These are phyloP conservation scores for Lomentospora prolificans DNA, from an alignment of 2,329 filamentous ascomycete genomes.

Conservation along the genomic window DNA sequence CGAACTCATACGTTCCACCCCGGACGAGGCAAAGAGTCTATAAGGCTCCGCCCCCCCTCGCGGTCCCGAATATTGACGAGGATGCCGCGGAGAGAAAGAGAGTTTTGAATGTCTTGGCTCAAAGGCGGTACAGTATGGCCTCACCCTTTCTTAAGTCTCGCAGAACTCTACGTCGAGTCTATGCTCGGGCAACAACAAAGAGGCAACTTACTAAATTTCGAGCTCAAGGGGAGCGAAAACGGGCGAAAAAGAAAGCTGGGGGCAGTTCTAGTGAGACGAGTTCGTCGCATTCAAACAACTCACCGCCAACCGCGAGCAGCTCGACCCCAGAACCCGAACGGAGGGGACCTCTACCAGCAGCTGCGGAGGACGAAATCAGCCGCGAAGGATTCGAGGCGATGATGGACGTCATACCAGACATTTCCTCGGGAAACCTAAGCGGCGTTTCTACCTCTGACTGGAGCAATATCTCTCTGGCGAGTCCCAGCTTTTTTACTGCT, in stretches of 20 bases:
- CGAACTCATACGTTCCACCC: conserved; percentile 13
- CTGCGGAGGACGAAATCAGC: background rate
- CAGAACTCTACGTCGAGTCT: background rate
- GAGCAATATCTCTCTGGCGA: background rate
- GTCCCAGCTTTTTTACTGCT: background rate
- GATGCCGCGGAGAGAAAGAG: conserved; percentile 43
- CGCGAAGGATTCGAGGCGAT: background rate
- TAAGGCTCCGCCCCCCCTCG: conserved; percentile 29
- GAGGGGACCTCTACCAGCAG: background rate
- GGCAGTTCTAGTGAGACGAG: background rate
- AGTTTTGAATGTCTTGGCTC: conserved; percentile 42
- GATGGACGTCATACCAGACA: background rate
- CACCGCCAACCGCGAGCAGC: background rate
- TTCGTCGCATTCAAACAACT: background rate
- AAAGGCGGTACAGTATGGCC: conserved; percentile 39
- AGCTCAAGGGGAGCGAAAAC: conserved; percentile 19
- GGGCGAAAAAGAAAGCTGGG: conserved; percentile 9
- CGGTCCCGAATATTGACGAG: conserved; percentile 37
- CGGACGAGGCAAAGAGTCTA: conserved; percentile 28
- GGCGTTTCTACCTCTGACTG: background rate
- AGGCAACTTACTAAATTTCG: background rate
- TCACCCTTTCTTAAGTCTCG: background rate
- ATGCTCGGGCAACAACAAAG: background rate
- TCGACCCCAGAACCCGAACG: background rate
- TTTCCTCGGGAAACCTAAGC: background rate